phyloP scores from a whole-genome alignment of 345 rosid genomes.

The Citrus sinensis region DVS_A1.0 CM039163.1:5944001-5944500 shows the following conservation, averaged over 20 bases:
- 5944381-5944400: neutral
- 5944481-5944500: neutral
- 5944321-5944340: neutral
- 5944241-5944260: neutral
- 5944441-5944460: constrained; percentile 11
- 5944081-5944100: constrained; percentile 50
- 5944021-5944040: constrained; percentile 59
- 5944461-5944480: neutral
- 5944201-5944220: neutral
- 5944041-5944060: constrained; percentile 40
- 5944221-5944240: neutral
- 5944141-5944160: constrained; percentile 45
- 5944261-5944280: constrained; percentile 15
- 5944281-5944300: neutral
- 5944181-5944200: constrained; percentile 35
- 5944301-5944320: constrained; percentile 3
- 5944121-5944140: constrained; percentile 49
- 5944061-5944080: constrained; percentile 54
- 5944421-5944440: constrained; percentile 4
- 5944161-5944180: constrained; percentile 50
- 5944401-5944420: neutral
- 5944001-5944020: constrained; percentile 82
- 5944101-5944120: constrained; percentile 43
- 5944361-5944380: constrained; percentile 7
- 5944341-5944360: neutral